These are phyloP conservation scores for Colletotrichum tamarilloi DNA, from an alignment of 2,329 filamentous ascomycete species.

Conservation along the genomic window DNA sequence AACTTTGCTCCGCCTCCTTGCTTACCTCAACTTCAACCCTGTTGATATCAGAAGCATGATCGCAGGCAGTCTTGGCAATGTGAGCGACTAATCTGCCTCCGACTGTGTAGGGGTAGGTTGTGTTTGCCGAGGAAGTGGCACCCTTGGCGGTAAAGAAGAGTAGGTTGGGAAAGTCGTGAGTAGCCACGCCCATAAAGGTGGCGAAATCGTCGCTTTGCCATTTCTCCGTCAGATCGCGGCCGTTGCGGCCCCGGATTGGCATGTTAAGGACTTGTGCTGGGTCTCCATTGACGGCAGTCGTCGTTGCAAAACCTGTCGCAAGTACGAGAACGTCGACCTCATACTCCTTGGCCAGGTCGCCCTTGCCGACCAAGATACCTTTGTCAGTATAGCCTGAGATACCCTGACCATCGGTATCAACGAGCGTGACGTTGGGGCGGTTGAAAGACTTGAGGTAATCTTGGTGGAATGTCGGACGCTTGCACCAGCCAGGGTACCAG, in stretches of 20 bases:
- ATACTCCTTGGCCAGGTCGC: slow-evolving; percentile 55
- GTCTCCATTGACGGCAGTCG: slow-evolving; percentile 35
- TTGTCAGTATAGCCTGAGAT: slow-evolving; percentile 54
- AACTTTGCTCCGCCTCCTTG: too few species aligned
- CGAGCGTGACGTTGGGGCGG: slow-evolving; percentile 63
- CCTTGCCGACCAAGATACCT: slow-evolving; percentile 54
- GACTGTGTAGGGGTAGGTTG: too few species aligned
- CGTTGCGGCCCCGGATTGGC: slow-evolving; percentile 54
- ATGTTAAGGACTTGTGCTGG: slow-evolving; percentile 20
- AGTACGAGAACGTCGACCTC: slow-evolving; percentile 53
- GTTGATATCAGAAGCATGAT: too few species aligned
- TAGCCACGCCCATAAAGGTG: slow-evolving; percentile 64
- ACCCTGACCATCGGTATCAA: slow-evolving; percentile 68
- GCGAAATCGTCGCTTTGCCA: slow-evolving; percentile 52
- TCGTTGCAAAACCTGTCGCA: slow-evolving; percentile 49
- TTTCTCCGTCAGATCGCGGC: slow-evolving; percentile 55
- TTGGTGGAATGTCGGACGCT: slow-evolving; percentile 71
- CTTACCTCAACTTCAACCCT: too few species aligned
- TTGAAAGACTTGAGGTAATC: slow-evolving; percentile 71
- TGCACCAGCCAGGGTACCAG: slow-evolving; percentile 72
- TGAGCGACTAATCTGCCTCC: too few species aligned
- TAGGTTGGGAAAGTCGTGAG: slow-evolving; percentile 53
- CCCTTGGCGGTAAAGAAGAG: too few species aligned
- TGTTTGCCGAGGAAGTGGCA: too few species aligned
- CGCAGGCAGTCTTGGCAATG: too few species aligned